These are phyloP conservation scores for Anacardium occidentale DNA, from an alignment of 345 rosid genomes.

Conservation along the genomic window DNA sequence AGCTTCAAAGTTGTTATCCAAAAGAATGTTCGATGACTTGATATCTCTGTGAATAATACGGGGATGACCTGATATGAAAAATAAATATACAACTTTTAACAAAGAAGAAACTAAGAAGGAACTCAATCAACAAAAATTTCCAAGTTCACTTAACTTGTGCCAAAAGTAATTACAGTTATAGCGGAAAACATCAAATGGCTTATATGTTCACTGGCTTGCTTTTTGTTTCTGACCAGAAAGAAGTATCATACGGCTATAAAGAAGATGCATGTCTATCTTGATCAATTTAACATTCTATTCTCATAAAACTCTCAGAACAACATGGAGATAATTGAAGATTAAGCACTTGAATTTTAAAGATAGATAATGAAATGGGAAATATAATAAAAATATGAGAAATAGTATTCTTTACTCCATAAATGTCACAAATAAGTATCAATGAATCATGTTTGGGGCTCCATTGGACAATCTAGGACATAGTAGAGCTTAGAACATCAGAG, in stretches of 20 bases:
- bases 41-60: conserved; percentile 95
- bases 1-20: conserved; percentile 84
- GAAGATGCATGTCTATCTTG: not conserved
- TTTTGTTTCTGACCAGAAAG: not conserved
- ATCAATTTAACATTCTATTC: not conserved
- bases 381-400: not conserved
- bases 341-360: not conserved
- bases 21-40: conserved; percentile 92
- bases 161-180: conserved; percentile 2
- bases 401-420: not conserved
- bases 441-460: not conserved
- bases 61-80: conserved; percentile 66
- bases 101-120: not conserved
- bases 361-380: not conserved
- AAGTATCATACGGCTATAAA: conserved; percentile 4
- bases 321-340: not conserved
- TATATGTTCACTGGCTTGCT: not conserved
- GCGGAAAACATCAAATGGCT: not conserved
- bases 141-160: not conserved
- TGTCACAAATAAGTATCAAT: not conserved
- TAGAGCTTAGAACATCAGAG: not conserved
- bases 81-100: conserved; percentile 6
- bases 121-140: not conserved
- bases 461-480: not conserved
- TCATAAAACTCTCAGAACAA: not conserved